Base-by-base conservation (phyloP, 1,284 basidiomycete species). In the Malassezia caprae region DNA sequence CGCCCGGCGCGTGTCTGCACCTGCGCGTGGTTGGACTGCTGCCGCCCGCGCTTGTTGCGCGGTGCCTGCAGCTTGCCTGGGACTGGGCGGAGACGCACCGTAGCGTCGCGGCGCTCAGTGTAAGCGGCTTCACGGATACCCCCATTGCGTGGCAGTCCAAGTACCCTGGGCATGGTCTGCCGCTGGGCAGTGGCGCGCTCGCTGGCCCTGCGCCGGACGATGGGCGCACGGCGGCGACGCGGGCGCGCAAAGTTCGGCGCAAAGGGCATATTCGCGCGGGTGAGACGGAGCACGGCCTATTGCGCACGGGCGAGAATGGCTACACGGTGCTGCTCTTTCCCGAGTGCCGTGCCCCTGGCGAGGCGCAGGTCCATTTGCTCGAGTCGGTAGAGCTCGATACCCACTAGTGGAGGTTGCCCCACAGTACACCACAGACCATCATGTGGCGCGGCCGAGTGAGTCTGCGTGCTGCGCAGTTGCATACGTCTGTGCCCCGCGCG, bases 81-180 rank as follows among this genome's bases (percentile, higher is more conserved):
- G 11, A 26, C 6, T 39, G 37, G 37, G 37, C 8, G 4, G 37
- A 26, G 30, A 3, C 39, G 26, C 39, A 15, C 8, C 11, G 46
- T 44, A 8, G 15, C 7, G 63, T 64, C 62, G 60, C 59, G 3
- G 43, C 45, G 1, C 24, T 65, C 11, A 55, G 58, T 11, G 58
- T 59, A n/a, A 27, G 48, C 0, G 66, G 66, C 2, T 68, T 62
- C 15, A 42, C 59, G 7, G 62, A 68, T 35, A 56, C 66, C 8
- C 66, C 66, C 10, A 41, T 68, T 8, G 59, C 62, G 2, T 68
- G 66, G 66, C 51, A 59, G 15, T 49, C 53, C 35, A 59, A 59
- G 30, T 35, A 56, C 13, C 57, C 57, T 10, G 48, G 44, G 8
- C 37, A 47, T 12, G 48, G 40, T 3, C 53, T 55, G 19, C 32